Conservation (phyloP, 2,329 filamentous ascomycete species). For the Ophiobolus disseminans region DNA sequence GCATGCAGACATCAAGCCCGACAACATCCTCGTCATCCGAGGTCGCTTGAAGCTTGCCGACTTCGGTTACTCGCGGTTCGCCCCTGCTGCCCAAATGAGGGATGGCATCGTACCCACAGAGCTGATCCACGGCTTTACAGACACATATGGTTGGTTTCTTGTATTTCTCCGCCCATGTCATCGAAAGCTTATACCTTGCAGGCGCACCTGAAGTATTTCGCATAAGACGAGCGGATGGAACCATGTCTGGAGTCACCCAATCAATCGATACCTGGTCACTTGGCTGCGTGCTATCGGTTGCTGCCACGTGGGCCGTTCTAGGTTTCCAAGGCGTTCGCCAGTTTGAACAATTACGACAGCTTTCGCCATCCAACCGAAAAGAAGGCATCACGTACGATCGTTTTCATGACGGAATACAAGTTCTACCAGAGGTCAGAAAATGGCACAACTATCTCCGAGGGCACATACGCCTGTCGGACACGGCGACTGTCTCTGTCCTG, state of each 20-base stretch:
- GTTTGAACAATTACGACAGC: conserved; percentile 23
- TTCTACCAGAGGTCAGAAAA: conserved; percentile 11
- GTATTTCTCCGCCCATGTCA: conserved; percentile 14
- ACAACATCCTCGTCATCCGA: conserved; percentile 51
- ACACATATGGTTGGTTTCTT: conserved; percentile 50
- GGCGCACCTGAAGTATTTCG: conserved; percentile 25
- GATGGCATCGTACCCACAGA: conserved; percentile 7
- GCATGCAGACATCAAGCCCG: conserved; percentile 55
- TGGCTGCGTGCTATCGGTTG: conserved; percentile 49
- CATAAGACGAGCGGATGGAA: conserved; percentile 5
- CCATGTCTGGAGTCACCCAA: conserved; percentile 20
- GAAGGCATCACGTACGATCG: not conserved
- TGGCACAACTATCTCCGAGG: conserved; percentile 20
- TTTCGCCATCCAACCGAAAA: not conserved
- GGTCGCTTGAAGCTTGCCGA: conserved; percentile 50
- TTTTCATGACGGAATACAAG: conserved; percentile 18
- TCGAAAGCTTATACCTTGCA: not conserved
- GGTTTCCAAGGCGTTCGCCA: conserved; percentile 42
- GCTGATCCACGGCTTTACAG: conserved; percentile 37
- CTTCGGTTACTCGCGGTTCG: conserved; percentile 45
- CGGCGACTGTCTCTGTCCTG: conserved; percentile 14
- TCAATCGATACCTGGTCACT: conserved; percentile 52
- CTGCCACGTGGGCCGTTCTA: conserved; percentile 49
- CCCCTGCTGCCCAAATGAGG: conserved; percentile 1
- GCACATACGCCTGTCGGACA: conserved; percentile 13